Evolutionary conservation across 805 yeast genomes (phyloP), one percentile per base, ranked within the genome.

Genomic region (Metschnikowia arizonensis): DNA sequence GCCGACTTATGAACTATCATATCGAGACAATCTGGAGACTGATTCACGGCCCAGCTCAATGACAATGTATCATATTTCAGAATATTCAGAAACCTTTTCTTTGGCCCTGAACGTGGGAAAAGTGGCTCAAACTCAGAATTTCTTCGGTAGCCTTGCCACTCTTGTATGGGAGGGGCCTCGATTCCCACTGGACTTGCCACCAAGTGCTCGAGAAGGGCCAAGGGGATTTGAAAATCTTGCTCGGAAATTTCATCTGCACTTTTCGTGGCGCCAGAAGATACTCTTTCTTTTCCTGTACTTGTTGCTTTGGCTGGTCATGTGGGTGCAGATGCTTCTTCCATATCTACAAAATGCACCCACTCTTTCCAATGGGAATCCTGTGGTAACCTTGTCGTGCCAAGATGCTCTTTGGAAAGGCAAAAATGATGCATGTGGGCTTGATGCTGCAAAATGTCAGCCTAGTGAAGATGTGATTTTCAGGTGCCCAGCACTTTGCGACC

Each of bases 401-500:
- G 53, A 60, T 17, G 61, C 63, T 31, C 69, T 83, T 47, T 88
- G 96, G 96, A 66, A 60, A 40, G 96, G 96, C 0, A 83, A 81
- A 45, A 85, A 85, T 56, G 79, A 77, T 8, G 74, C 69, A 0
- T 90, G 97, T 71, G 97, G 97, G 0, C 53, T 83, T 8, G 69
- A 82, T 52, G 96, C 83, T 1, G 61, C 68, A n/a, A 50, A 67
- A 6, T 88, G 96, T 63, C 58, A 66, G 12, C 24, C 44, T 4
- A 25, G n/a, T 4, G 76, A 76, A 17, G 73, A 70, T 39, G 73
- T 83, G 23, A 62, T 76, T 3, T 73, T 89, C 57, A 72, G 88
- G 53, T 90, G 98, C 62, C 96, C 96, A 0, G 95, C 97, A 0
- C 67, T 89, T 28, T 90, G 98, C 64, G 88, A 83, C 53, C 67